Evolutionary conservation across 1,284 basidiomycete species (phyloP).

Genomic region (Afroboletus lepidellus): DNA sequence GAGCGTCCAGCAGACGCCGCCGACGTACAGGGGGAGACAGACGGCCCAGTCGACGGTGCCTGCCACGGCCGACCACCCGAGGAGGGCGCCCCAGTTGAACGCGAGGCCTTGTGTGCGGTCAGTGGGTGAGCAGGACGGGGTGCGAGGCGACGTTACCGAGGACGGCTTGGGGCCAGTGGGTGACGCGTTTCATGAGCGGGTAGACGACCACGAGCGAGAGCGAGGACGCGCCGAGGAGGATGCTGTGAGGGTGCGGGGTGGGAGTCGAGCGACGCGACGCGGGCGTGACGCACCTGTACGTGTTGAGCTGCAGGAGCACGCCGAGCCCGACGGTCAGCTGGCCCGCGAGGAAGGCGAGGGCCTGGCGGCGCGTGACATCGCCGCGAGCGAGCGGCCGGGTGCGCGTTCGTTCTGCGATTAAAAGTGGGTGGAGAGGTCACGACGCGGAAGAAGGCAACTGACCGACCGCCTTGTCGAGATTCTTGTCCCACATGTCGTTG

Average conservation of each 20-base stretch:
- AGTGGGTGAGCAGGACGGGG: background rate
- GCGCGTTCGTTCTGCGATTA: conserved; percentile 41
- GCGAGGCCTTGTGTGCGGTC: conserved; percentile 71
- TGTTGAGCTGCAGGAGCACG: conserved; percentile 89
- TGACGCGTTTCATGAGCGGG: conserved; percentile 97
- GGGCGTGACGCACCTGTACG: conserved; percentile 70
- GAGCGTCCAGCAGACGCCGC: conserved; percentile 90
- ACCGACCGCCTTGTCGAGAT: conserved; percentile 92
- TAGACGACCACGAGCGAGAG: conserved; percentile 87
- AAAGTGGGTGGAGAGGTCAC: background rate
- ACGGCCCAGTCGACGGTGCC: conserved; percentile 82
- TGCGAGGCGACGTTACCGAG: conserved; percentile 57
- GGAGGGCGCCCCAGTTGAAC: conserved; percentile 96
- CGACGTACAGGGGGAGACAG: conserved; percentile 86
- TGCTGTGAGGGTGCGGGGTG: conserved; percentile 48
- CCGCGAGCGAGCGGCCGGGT: conserved; percentile 73
- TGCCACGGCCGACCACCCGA: conserved; percentile 95
- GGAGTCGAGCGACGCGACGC: background rate
- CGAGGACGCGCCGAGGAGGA: conserved; percentile 88
- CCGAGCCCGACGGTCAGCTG: conserved; percentile 88
- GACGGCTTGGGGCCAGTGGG: conserved; percentile 95
- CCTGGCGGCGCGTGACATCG: conserved; percentile 76
- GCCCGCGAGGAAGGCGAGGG: conserved; percentile 78
- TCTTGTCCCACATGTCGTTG: conserved; percentile 98
- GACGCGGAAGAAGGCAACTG: conserved; percentile 9